A percentile compares a stretch with the other conserved stretches of the same genome.
These are phyloP conservation scores for Chalciporus piperatoides DNA, from an alignment of 1,284 basidiomycete genomes.

Conservation along the genomic window DNA sequence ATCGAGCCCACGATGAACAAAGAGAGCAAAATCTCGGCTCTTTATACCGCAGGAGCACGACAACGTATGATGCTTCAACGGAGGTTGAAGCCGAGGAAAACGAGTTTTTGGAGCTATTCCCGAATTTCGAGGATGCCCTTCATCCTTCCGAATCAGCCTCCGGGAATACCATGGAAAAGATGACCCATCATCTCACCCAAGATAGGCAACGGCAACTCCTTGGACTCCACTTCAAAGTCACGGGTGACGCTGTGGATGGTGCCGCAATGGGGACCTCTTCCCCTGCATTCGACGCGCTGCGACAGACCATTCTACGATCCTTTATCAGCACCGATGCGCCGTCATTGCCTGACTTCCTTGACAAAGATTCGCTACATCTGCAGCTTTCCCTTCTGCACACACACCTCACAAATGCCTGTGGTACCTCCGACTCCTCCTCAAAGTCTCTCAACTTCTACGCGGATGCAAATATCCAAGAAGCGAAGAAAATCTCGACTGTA, in stretches of 20 bases:
- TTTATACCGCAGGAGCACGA: slow-evolving; percentile 73
- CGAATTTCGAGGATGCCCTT: slow-evolving; percentile 71
- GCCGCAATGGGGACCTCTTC: not conserved
- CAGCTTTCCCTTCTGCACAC: slow-evolving; percentile 28
- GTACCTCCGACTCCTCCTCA: slow-evolving; percentile 4
- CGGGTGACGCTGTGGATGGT: slow-evolving; percentile 4
- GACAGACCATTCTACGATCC: slow-evolving; percentile 23
- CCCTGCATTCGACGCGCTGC: slow-evolving; percentile 20
- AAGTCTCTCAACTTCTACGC: slow-evolving; percentile 73
- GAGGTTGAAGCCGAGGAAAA: slow-evolving; percentile 78
- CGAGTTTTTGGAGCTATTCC: slow-evolving; percentile 83
- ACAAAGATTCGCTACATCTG: slow-evolving; percentile 25
- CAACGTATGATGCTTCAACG: slow-evolving; percentile 55
- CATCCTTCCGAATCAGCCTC: slow-evolving; percentile 27
- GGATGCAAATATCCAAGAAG: slow-evolving; percentile 70
- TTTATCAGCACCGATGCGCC: slow-evolving; percentile 14
- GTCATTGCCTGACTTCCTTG: slow-evolving; percentile 25
- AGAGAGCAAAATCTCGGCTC: slow-evolving; percentile 65
- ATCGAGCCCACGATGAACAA: slow-evolving; percentile 69
- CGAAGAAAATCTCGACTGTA: slow-evolving; percentile 55
- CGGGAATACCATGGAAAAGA: slow-evolving; percentile 7
- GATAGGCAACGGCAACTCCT: slow-evolving; percentile 27
- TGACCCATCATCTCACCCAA: slow-evolving; percentile 17
- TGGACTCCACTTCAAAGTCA: slow-evolving; percentile 26
- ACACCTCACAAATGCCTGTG: slow-evolving; percentile 22